phyloP scores from a whole-genome alignment of 2,329 filamentous ascomycete species.

The Trichoderma sp. region DNA sequence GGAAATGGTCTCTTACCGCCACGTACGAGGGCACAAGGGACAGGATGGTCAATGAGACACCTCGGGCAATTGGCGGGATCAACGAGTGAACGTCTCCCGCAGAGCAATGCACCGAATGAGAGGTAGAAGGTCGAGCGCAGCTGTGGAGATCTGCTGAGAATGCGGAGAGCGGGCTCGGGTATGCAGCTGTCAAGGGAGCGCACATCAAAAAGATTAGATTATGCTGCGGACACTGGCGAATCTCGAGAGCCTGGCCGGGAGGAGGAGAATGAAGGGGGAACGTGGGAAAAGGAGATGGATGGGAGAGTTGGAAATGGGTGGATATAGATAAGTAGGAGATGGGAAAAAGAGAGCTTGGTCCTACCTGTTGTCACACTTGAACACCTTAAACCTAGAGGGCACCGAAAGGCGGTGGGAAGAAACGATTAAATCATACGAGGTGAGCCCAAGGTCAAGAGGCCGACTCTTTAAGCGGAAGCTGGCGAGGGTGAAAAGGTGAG shows the following conservation, averaged over 20 bases:
- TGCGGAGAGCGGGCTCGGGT: slow-evolving; percentile 41
- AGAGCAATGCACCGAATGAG: slow-evolving; percentile 47
- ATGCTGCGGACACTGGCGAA: slow-evolving; percentile 16
- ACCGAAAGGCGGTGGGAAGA: slow-evolving; percentile 23
- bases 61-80: slow-evolving; percentile 57
- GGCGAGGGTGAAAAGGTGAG: slow-evolving; percentile 17
- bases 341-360: background rate
- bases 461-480: slow-evolving; percentile 18
- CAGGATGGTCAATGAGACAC: slow-evolving; percentile 43
- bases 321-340: background rate
- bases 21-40: slow-evolving; percentile 44
- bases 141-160: slow-evolving; percentile 45
- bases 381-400: slow-evolving; percentile 14
- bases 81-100: slow-evolving; percentile 69
- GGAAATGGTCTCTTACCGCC: slow-evolving; percentile 52
- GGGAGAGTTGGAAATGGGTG: background rate
- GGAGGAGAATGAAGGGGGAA: slow-evolving; percentile 1
- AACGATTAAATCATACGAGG: slow-evolving; percentile 29
- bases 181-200: slow-evolving; percentile 41
- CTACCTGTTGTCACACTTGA: slow-evolving; percentile 25
- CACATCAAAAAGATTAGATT: slow-evolving; percentile 35
- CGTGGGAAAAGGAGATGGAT: background rate
- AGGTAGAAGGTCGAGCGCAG: slow-evolving; percentile 44
- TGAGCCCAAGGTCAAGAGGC: slow-evolving; percentile 21
- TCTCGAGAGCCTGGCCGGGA: slow-evolving; percentile 6